Base-by-base conservation (phyloP, 495 filamentous ascomycete species). In the Letharia columbiana region DNA sequence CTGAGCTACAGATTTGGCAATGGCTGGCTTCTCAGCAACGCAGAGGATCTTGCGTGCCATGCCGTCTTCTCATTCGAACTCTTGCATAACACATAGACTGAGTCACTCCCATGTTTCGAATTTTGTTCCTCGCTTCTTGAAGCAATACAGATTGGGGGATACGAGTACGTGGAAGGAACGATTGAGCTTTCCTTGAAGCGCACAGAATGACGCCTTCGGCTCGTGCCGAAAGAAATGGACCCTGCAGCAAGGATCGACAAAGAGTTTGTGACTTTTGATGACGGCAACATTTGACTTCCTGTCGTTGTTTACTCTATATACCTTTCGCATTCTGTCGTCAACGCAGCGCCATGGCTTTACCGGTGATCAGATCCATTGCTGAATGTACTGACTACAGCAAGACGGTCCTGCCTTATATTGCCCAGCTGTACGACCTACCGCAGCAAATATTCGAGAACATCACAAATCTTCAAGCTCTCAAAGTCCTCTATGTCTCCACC, bases 1-100 rank as follows among this genome's bases (percentile, higher is more conserved):
- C 61, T 86, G 83, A 42, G 94, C 89, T 61, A 98, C 95, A 56
- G 94, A 91, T 76, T 91, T 96, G 61, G 94, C 89, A 65, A 98
- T 98, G 44, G 92, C 92, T 62, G 92, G 92, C 77, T 98, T 98
- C 73, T 98, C 94, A 64, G 94, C 94, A 69, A 98, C 92, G 73
- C 95, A 98, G 37, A 98, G 82, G 67, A 96, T 86, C 75, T 81
- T 83, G 41, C 72, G 72, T 57, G 73, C 74, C 69, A 79, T 75
- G 72, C 66, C 59, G 39, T 8, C 37, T 49, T 56, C 54, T 60
- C 33, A 59, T 37, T n/a, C 52, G 33, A 40, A 18, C 18, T 18
- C 28, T 35, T 67, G 18, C n/a, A 52, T 17, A 31, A 47, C 60
- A 12, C 23, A 23, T 47, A 37, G 37, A 10, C 9, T 40, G 12